A percentile compares a stretch with the other conserved stretches of the same genome.
phyloP scores from a whole-genome alignment of 2,329 filamentous ascomycete genomes.

The Paramyrothecium roridum region DNA sequence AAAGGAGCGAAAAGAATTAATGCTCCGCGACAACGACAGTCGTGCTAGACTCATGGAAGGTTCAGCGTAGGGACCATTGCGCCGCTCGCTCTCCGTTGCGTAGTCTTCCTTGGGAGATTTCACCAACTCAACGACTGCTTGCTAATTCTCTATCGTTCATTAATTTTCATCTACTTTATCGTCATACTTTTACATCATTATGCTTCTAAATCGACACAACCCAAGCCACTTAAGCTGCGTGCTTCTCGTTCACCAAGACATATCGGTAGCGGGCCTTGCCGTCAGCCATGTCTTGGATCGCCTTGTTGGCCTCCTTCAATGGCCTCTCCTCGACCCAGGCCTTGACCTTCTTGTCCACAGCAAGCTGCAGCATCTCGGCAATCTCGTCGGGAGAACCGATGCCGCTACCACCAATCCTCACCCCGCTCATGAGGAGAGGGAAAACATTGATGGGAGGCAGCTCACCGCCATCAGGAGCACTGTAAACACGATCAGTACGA shows the following conservation, averaged over 20 bases:
- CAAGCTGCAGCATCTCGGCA: slow-evolving; percentile 55
- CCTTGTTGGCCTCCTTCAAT: slow-evolving; percentile 52
- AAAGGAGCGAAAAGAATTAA: too few species aligned
- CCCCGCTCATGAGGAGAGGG: slow-evolving; percentile 2
- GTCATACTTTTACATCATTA: not conserved
- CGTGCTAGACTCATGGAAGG: not conserved
- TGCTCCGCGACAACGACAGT: too few species aligned
- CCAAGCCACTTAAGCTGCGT: not conserved
- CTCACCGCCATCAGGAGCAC: not conserved
- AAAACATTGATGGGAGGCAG: slow-evolving; percentile 4
- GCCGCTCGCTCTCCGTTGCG: too few species aligned
- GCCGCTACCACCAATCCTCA: slow-evolving; percentile 38
- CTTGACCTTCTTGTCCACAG: slow-evolving; percentile 51
- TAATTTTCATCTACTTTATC: too few species aligned
- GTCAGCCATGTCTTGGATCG: slow-evolving; percentile 50
- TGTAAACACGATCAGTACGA: not conserved
- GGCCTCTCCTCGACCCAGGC: slow-evolving; percentile 53
- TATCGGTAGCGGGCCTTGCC: slow-evolving; percentile 48
- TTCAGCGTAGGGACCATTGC: too few species aligned
- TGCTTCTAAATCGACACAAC: not conserved
- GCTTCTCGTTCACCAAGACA: slow-evolving; percentile 37
- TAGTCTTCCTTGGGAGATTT: too few species aligned
- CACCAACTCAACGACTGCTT: too few species aligned
- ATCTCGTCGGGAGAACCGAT: slow-evolving; percentile 55
- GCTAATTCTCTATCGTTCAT: too few species aligned